Evolutionary conservation across 2,329 filamentous ascomycete genomes (phyloP), one percentile per base, ranked within the genome.

Genomic region (Colletotrichum sp.): DNA sequence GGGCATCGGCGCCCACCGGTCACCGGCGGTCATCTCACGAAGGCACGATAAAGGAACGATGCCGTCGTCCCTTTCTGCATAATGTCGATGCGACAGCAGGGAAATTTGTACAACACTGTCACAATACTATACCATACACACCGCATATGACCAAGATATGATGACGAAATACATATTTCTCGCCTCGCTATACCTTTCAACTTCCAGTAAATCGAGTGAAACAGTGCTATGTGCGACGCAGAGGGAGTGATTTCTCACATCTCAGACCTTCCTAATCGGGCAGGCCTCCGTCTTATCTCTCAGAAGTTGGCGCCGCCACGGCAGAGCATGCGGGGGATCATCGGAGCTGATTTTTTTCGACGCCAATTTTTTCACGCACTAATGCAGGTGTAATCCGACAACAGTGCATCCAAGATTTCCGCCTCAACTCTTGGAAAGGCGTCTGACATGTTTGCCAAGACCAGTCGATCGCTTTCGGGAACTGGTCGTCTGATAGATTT

Each of bases 321-420:
- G 43, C n/a, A 48, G 16, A 25, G 34, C 52, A 22, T 75, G 73
- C 70, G 68, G 72, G 61, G 69, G 58, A 71, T 58, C 55, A 55
- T 36, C 55, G 43, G 55, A 43, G 56, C 39, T 36, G 39, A 34
- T 36, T 62, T 30, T 68, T 36, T 30, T 22, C 22, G 2, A n/a
- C 66, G 13, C 66, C 18, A n/a, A 22, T 22, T 60, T 61, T 58
- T 58, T 34, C n/a, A 18, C 61, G 56, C 64, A 52, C 70, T 76
- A 65, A 73, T 74, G 74, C 70, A 76, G 64, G 74, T 76, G 70
- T 65, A 76, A 68, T 74, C 43, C 48, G 48, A 65, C 70, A 15
- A 60, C 74, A 30, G 28, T 27, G 56, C 55, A 32, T 43, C 43
- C 9, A 25, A 13, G 13, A 15, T 71, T 55, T 28, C 39, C 52